Evolutionary conservation across 371 early-diverging fungal genomes (phyloP).

Genomic region (Haplosporangium sp.): DNA sequence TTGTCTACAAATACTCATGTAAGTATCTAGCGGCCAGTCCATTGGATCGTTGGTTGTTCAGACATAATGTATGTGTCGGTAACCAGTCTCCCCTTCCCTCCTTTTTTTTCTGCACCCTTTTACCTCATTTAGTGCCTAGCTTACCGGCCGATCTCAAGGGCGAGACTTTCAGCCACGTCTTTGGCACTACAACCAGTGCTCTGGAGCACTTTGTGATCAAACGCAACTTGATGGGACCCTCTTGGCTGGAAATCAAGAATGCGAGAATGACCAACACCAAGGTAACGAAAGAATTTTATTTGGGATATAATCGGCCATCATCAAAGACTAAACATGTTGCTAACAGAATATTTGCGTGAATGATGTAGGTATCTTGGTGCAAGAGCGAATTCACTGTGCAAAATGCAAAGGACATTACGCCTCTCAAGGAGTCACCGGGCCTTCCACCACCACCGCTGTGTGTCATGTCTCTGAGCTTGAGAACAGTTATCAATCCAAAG

Average conservation of each 20-base stretch:
- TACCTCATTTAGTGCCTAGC: conserved; percentile 64
- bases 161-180: conserved; percentile 85
- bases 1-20: conserved; percentile 76
- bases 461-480: conserved; percentile 85
- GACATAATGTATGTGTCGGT: not conserved
- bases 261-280: conserved; percentile 59
- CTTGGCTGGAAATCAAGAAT: conserved; percentile 85
- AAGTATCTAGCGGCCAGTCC: conserved; percentile 1
- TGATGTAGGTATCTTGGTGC: conserved; percentile 84
- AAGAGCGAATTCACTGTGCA: conserved; percentile 77
- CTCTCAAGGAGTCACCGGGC: conserved; percentile 65
- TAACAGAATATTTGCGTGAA: not conserved
- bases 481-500: conserved; percentile 84
- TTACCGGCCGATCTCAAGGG: conserved; percentile 80
- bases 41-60: not conserved
- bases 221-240: conserved; percentile 97
- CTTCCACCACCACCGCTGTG: conserved; percentile 82
- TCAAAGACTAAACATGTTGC: not conserved
- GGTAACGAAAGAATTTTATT: conserved; percentile 34
- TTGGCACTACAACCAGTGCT: conserved; percentile 90
- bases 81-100: no score
- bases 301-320: not conserved
- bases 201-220: conserved; percentile 94
- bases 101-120: not conserved
- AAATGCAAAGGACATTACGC: conserved; percentile 77